Evolutionary conservation across 2,329 filamentous ascomycete genomes (phyloP).

Genomic region (Colletotrichum agaves): DNA sequence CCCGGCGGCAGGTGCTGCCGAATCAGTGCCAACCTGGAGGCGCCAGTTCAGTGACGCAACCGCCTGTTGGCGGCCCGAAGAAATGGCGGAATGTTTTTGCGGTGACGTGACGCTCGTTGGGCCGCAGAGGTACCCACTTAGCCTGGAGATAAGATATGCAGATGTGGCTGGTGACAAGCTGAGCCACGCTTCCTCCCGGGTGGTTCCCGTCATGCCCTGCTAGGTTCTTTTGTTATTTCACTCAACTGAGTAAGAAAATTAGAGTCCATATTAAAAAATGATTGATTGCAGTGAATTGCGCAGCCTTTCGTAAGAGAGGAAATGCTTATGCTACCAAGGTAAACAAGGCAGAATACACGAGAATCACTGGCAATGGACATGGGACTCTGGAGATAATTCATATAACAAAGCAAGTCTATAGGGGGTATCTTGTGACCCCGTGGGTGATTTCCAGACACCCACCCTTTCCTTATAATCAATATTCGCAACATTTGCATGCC

Average conservation of each 20-base stretch:
- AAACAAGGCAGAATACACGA: too few relatives aligned
- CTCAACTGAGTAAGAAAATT: too few relatives aligned
- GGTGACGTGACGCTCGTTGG: slow-evolving; percentile 7
- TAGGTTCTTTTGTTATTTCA: too few relatives aligned
- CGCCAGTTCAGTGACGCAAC: slow-evolving; percentile 39
- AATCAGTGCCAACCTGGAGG: slow-evolving; percentile 27
- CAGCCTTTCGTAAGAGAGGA: too few relatives aligned
- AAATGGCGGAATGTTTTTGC: slow-evolving; percentile 13
- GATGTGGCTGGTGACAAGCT: slow-evolving; percentile 1
- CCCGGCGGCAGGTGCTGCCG: background rate
- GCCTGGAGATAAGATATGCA: too few relatives aligned
- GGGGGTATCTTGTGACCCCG: slow-evolving; percentile 9
- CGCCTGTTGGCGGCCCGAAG: slow-evolving; percentile 7
- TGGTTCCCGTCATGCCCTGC: too few relatives aligned
- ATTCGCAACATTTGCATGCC: background rate
- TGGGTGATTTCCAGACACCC: background rate
- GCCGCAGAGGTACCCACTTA: background rate
- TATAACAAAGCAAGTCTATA: background rate
- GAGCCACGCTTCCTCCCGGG: background rate
- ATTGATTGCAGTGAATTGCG: too few relatives aligned
- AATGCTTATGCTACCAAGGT: too few relatives aligned
- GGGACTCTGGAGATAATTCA: too few relatives aligned
- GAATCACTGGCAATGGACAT: too few relatives aligned
- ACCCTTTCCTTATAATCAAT: too few relatives aligned
- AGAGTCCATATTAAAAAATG: too few relatives aligned